Conservation (phyloP, 2,329 filamentous ascomycete genomes). For the Arthrobotrys musiformis region DNA sequence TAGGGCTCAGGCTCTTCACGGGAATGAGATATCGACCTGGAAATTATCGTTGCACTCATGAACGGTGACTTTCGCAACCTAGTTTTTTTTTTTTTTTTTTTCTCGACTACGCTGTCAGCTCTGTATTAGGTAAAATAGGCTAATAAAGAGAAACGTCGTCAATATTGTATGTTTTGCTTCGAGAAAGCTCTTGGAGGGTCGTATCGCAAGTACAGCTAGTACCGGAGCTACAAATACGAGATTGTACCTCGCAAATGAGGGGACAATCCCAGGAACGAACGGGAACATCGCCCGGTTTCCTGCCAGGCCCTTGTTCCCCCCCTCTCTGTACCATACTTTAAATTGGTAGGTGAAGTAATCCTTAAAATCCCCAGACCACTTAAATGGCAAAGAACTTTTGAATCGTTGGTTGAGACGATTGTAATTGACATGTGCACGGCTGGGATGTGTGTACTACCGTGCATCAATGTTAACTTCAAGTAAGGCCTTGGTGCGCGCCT, state of each 20-base stretch:
- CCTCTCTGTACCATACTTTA: neutral
- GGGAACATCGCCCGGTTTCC: constrained; percentile 3
- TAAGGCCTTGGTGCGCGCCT: constrained; percentile 18
- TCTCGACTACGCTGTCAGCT: constrained; percentile 21
- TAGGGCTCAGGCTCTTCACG: neutral
- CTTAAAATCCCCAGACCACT: no score
- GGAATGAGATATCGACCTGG: neutral
- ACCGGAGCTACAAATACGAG: constrained; percentile 12
- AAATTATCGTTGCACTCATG: no score
- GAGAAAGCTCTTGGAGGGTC: neutral
- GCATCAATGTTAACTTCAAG: constrained; percentile 10
- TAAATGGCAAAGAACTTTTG: no score
- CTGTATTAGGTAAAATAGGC: constrained; percentile 46
- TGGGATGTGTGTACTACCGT: neutral
- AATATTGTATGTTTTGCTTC: constrained; percentile 10
- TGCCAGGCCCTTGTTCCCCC: neutral
- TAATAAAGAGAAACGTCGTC: no score
- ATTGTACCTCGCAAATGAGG: constrained; percentile 1
- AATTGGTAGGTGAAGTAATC: constrained; percentile 23
- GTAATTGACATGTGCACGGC: constrained; percentile 46
- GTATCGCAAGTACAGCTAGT: neutral
- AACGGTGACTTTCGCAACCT: no score
- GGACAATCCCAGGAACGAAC: constrained; percentile 1
- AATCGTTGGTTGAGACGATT: no score
- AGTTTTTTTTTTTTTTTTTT: no score